A percentile compares a stretch with the other conserved stretches of the same genome.
Evolutionary conservation across 2,329 filamentous ascomycete genomes (phyloP).

Genomic region (Chrysoporthe austroafricana): DNA sequence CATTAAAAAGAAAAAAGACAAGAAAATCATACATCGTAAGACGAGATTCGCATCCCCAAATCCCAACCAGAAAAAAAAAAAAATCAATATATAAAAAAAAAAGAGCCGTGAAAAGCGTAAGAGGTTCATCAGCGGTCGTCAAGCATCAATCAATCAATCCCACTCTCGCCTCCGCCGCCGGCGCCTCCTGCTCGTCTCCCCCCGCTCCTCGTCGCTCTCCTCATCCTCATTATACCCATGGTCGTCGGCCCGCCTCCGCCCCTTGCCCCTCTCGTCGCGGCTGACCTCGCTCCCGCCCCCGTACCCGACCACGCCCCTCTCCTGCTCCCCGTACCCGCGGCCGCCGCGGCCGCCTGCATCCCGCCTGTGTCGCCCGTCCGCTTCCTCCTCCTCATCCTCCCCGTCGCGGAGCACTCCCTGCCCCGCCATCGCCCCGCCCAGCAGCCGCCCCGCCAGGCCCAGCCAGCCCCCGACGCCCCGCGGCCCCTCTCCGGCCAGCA

Average conservation of each 20-base stretch:
- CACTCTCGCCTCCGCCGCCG: slow-evolving; percentile 25
- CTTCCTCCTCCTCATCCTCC: not conserved
- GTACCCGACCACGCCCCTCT: slow-evolving; percentile 18
- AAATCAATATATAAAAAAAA: not conserved
- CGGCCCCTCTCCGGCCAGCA: slow-evolving; percentile 36
- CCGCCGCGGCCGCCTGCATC: slow-evolving; percentile 3
- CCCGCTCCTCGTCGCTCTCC: slow-evolving; percentile 30
- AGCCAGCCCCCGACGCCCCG: slow-evolving; percentile 33
- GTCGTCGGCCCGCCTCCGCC: slow-evolving; percentile 21
- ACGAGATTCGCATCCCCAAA: not conserved
- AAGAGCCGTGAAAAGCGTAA: not conserved
- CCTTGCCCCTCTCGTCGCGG: slow-evolving; percentile 28
- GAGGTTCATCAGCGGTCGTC: slow-evolving; percentile 13
- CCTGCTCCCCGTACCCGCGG: not conserved
- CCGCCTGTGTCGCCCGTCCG: not conserved
- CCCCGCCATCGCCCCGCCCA: slow-evolving; percentile 33
- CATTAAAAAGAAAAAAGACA: not conserved
- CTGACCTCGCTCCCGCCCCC: slow-evolving; percentile 27
- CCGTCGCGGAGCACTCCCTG: slow-evolving; percentile 29
- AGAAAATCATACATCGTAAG: not conserved
- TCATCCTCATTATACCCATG: slow-evolving; percentile 26
- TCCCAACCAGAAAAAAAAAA: not conserved
- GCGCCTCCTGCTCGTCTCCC: slow-evolving; percentile 30
- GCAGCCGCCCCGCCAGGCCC: slow-evolving; percentile 36
- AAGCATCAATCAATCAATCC: slow-evolving; percentile 7